Percentiles rank a stretch among this genome's conserved stretches.
These are phyloP conservation scores for Drechslerella dactyloides DNA, from an alignment of 2,329 filamentous ascomycete species.

Conservation along the genomic window DNA sequence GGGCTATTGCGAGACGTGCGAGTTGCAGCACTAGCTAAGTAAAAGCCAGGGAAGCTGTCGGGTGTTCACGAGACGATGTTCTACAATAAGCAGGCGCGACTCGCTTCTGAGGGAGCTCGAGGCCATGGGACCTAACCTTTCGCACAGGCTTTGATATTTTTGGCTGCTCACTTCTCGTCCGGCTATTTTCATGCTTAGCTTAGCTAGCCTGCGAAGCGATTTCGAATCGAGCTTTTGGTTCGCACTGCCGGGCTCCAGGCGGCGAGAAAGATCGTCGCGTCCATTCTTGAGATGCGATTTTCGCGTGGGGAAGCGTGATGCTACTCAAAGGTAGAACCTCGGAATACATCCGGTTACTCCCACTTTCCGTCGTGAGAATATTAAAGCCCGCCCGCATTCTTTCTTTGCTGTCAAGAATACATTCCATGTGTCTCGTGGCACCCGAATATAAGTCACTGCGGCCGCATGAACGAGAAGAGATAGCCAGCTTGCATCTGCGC, in stretches of 20 bases:
- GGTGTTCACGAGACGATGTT: conserved; percentile 37
- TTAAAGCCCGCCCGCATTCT: too few relatives aligned
- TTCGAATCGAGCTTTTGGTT: too few relatives aligned
- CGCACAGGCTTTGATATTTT: not conserved
- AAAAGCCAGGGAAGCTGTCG: not conserved
- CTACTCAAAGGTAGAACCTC: too few relatives aligned
- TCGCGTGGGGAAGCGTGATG: too few relatives aligned
- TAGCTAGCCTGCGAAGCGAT: not conserved
- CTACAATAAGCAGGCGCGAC: conserved; percentile 38
- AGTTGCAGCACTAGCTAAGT: not conserved
- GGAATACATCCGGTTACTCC: too few relatives aligned
- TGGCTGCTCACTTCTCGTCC: not conserved
- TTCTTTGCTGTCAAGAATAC: too few relatives aligned
- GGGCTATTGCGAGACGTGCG: not conserved
- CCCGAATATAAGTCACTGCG: not conserved
- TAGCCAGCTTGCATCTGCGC: not conserved
- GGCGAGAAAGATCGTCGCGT: too few relatives aligned
- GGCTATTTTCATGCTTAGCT: not conserved
- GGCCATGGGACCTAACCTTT: not conserved
- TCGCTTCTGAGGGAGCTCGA: not conserved
- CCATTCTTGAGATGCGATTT: too few relatives aligned
- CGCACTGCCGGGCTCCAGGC: too few relatives aligned
- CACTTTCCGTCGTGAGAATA: too few relatives aligned
- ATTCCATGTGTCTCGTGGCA: too few relatives aligned
- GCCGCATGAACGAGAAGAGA: not conserved